Base-by-base conservation (phyloP, 2,329 filamentous ascomycete species). In the Scolecobasidium constrictum region DNA sequence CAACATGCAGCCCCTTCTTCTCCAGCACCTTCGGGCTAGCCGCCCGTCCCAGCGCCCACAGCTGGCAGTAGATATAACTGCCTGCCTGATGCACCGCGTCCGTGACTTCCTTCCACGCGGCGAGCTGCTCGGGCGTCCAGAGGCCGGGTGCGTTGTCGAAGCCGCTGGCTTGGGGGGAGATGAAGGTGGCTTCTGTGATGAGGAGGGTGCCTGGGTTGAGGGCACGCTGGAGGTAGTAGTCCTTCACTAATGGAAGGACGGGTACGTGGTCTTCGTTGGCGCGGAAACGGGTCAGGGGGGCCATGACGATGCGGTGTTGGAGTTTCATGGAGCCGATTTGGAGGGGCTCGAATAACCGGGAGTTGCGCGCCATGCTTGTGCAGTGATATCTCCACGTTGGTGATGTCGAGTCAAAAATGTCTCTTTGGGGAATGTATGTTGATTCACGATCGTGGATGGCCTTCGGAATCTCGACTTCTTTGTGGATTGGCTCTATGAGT, bases 21-120 rank as follows among this genome's bases (percentile, higher is more conserved):
- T 57, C 51, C 13, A 65, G 50, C 4, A 62, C 52, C 2, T 56
- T 47, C 0, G 59, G 54, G 46, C 64, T 56, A 0, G 72, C 72
- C 3, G 69, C 67, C 3, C 80, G 71, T 4, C 81, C 78, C 4
- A 76, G 61, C 0, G 69, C 70, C 67, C 76, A 82, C 0, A 84
- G 63, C 53, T 84, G 81, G 2, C 68, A 56, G 58, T 67, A 81
- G 40, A 83, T 76, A 53, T 67, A 75, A 15, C 67, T 71, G 4
- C 73, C 73, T 50, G 78, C 78, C 17, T 64, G 64, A 54, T 85
- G 81, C 1, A 84, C 76, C 1, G 71, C 73, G 19, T 76, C 69
- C 2, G 73, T 77, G 34, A 83, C 62, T 12, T 67, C 59, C 47
- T 69, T 74, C 80, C 79, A 84, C 0, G 64, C 71, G 2, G 64